phyloP scores from a whole-genome alignment of 2,329 filamentous ascomycete species.

The Acrocalymma vagum region DNA sequence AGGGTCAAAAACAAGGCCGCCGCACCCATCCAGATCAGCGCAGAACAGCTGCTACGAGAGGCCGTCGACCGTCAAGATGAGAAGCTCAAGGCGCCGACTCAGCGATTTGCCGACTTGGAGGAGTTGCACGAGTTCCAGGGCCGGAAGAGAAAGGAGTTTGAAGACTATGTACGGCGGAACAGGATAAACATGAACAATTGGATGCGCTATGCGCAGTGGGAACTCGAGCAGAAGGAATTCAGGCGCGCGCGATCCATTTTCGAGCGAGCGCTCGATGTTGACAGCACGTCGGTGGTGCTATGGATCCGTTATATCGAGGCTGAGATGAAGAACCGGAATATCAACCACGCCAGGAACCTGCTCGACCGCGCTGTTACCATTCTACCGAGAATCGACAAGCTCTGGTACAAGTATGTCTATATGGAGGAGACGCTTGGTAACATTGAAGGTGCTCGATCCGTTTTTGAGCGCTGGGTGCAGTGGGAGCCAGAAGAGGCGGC shows the following conservation, averaged over 20 bases:
- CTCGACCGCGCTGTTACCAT: slow-evolving; percentile 95
- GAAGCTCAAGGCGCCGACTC: slow-evolving; percentile 85
- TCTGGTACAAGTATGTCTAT: slow-evolving; percentile 99
- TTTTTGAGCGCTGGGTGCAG: slow-evolving; percentile 98
- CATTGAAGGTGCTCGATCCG: slow-evolving; percentile 87
- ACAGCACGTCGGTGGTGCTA: slow-evolving; percentile 83
- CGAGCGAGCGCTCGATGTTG: slow-evolving; percentile 91
- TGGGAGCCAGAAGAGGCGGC: slow-evolving; percentile 98
- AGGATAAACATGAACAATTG: slow-evolving; percentile 97
- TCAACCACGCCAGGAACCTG: slow-evolving; percentile 95
- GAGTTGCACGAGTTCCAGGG: slow-evolving; percentile 98
- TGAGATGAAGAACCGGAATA: slow-evolving; percentile 81
- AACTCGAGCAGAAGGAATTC: slow-evolving; percentile 98
- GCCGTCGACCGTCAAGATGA: slow-evolving; percentile 96
- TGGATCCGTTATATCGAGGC: slow-evolving; percentile 96
- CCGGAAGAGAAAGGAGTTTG: slow-evolving; percentile 93
- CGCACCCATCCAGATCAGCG: slow-evolving; percentile 83
- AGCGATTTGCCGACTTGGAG: slow-evolving; percentile 94
- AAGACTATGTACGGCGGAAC: slow-evolving; percentile 96
- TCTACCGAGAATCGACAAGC: slow-evolving; percentile 88
- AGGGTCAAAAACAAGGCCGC: slow-evolving; percentile 99
- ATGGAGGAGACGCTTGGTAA: slow-evolving; percentile 99
- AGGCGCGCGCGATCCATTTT: slow-evolving; percentile 91
- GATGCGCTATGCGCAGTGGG: slow-evolving; percentile 97
- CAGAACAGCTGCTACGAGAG: slow-evolving; percentile 95